Evolutionary conservation across 495 filamentous ascomycete genomes (phyloP).

Genomic region (Cenococcum geophilum): DNA sequence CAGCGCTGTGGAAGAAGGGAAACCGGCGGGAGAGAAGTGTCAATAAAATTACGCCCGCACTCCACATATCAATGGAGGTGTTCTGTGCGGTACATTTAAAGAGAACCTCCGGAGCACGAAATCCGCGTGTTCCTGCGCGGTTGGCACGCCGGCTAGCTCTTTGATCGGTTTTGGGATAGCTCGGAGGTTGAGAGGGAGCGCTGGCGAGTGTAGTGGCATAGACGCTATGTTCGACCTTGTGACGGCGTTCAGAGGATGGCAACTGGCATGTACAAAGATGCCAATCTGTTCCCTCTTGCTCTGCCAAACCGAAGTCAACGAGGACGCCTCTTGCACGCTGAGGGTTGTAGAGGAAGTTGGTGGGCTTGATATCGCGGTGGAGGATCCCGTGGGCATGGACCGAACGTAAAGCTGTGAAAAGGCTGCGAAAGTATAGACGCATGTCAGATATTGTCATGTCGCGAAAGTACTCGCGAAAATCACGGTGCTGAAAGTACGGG

Average conservation of each 20-base stretch:
- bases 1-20: slow-evolving; percentile 95
- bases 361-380: slow-evolving; percentile 98
- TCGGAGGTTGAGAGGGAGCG: slow-evolving; percentile 40
- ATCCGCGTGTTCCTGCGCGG: slow-evolving; percentile 90
- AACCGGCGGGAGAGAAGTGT: slow-evolving; percentile 87
- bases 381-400: slow-evolving; percentile 81
- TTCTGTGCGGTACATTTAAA: slow-evolving; percentile 97
- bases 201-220: slow-evolving; percentile 35
- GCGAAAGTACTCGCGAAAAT: slow-evolving; percentile 93
- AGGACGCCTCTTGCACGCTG: slow-evolving; percentile 75
- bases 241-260: slow-evolving; percentile 30
- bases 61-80: slow-evolving; percentile 91
- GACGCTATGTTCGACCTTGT: slow-evolving; percentile 35
- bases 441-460: slow-evolving; percentile 80
- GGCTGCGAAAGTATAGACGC: slow-evolving; percentile 76
- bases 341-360: slow-evolving; percentile 95
- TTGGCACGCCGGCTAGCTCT: slow-evolving; percentile 87
- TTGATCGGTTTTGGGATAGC: slow-evolving; percentile 65
- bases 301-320: slow-evolving; percentile 93
- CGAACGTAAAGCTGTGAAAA: slow-evolving; percentile 76
- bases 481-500: slow-evolving; percentile 89
- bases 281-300: slow-evolving; percentile 67
- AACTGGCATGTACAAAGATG: slow-evolving; percentile 68
- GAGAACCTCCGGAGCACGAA: slow-evolving; percentile 91
- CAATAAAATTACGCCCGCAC: slow-evolving; percentile 84